Base-by-base conservation (phyloP, 345 rosid genomes). In the Camelina neglecta region DNA sequence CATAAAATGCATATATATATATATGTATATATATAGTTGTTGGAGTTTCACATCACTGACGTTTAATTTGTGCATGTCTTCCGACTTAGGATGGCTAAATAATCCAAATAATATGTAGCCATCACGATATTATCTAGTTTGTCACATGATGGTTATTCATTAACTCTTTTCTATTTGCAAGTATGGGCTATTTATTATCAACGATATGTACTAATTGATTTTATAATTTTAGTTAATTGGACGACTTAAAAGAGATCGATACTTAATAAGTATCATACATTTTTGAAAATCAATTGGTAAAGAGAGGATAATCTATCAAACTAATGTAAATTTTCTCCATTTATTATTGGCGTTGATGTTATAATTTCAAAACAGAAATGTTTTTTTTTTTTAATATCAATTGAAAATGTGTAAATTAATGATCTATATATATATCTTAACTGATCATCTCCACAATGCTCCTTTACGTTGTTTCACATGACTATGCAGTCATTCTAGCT, bases 11-110 rank as follows among this genome's bases (percentile, higher is more conserved):
- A 54, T 64, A 54, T 24, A 24, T 24, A 24, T 24, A 4, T 29
- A 29, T 29, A 26, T 26, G 4, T 26, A 29, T 29, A 29, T 29
- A 4, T 29, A 33, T 33, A 6, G 77, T 56, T 44, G 77, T 74
- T 74, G 57, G 57, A 74, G 65, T 73, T 64, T 64, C 71, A 73
- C 77, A 57, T 73, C 56, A 11, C 21, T 73, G 39, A 57, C 35
- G 4, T 63, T 35, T 45, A 11, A 20, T 18, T 2, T 63, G 0
- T 63, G 62, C 11, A 20, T 18, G 1, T 63, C 1, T 63, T 62
- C 11, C 29, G 4, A 72, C 20, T 41, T 63, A 63, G 47, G 76
- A 63, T 55, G 63, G 55, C 56, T 62, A 64, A 44, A 54, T n/a
- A 24, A 54, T 54, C 33, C 11, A 11, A 1, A 54, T 11, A 23